Conservation (phyloP, 202 grass and related monocot species). For the Hordeum pubiflorum region DNA sequence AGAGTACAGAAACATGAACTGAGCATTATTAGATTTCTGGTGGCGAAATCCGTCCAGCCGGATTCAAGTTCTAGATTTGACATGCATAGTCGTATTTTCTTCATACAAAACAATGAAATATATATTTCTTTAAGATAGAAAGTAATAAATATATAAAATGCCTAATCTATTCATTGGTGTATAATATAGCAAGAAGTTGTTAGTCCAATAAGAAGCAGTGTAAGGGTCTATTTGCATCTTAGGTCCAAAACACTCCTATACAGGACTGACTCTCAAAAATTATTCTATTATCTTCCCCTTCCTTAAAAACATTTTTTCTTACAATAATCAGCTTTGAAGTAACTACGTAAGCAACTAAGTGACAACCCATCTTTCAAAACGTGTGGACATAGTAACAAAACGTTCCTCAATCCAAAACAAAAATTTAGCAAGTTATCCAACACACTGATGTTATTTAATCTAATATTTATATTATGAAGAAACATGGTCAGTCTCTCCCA, state of each 20-base stretch:
- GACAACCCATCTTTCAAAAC: background rate
- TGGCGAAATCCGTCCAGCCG: too few species aligned
- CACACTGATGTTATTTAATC: background rate
- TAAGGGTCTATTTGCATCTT: slow-evolving; percentile 1
- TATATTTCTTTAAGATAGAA: background rate
- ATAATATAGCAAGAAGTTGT: background rate
- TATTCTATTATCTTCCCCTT: background rate
- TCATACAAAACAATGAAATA: background rate
- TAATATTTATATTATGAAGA: background rate
- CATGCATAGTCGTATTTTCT: too few species aligned
- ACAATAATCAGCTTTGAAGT: background rate
- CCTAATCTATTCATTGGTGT: background rate
- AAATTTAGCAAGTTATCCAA: background rate
- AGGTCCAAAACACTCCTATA: background rate
- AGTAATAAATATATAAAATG: background rate
- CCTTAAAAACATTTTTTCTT: background rate
- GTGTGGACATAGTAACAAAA: background rate
- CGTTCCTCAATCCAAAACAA: background rate
- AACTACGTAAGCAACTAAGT: background rate
- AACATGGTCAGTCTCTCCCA: background rate
- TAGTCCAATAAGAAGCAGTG: background rate
- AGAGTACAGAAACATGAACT: background rate
- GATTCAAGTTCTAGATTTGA: too few species aligned
- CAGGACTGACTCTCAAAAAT: background rate
- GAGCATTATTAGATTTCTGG: too few species aligned